Conservation (phyloP, 805 yeast genomes). For the Kodamaea jinghongensis region DNA sequence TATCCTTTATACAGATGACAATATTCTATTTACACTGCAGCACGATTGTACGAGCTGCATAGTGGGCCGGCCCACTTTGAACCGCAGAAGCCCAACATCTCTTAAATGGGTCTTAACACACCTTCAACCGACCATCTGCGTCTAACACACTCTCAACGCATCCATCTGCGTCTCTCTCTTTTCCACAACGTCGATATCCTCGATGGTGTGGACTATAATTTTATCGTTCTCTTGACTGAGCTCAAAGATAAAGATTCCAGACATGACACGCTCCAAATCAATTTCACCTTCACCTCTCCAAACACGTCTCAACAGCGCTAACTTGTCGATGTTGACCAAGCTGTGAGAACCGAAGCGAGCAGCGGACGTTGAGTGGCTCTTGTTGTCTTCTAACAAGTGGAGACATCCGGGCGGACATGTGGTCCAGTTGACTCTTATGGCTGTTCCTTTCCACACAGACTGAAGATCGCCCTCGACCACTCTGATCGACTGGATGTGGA, state of each 20-base stretch:
- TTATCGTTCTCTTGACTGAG: slow-evolving; percentile 52
- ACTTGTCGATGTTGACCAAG: slow-evolving; percentile 5
- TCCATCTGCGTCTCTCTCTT: slow-evolving; percentile 27
- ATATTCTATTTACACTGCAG: no score
- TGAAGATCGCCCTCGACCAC: slow-evolving; percentile 28
- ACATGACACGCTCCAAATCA: slow-evolving; percentile 39
- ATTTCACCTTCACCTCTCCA: slow-evolving; percentile 9
- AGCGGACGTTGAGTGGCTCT: slow-evolving; percentile 31
- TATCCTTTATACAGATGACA: no score
- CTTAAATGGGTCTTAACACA: no score
- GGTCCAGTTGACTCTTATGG: slow-evolving; percentile 54
- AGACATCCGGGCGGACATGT: slow-evolving; percentile 53
- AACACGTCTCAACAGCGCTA: slow-evolving; percentile 2
- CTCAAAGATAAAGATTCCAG: slow-evolving; percentile 67
- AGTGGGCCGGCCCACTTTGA: no score
- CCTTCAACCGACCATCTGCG: no score
- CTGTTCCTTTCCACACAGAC: slow-evolving; percentile 41
- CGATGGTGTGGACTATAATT: slow-evolving; percentile 63
- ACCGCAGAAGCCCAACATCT: no score
- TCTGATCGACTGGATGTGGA: slow-evolving; percentile 50
- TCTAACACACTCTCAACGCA: slow-evolving; percentile 29
- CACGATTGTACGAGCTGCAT: no score
- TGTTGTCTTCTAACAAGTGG: slow-evolving; percentile 33
- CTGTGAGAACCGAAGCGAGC: slow-evolving; percentile 24
- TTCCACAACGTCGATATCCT: slow-evolving; percentile 60